Evolutionary conservation across 2,329 filamentous ascomycete species (phyloP).

Genomic region (Lojkania enalia): DNA sequence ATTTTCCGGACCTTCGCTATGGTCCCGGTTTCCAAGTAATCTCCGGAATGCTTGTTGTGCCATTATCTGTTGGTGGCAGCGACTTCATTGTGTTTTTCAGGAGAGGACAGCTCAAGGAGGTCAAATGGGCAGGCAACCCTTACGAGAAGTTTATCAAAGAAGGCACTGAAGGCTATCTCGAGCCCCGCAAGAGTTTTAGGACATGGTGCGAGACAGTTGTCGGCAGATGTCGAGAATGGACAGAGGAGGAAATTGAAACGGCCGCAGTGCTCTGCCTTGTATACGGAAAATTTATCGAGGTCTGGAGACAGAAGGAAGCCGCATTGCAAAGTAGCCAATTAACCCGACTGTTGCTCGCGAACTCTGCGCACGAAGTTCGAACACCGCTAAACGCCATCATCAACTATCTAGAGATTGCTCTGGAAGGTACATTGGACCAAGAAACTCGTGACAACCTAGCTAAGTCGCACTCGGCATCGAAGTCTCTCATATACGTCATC

Average conservation of each 20-base stretch:
- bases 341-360: constrained; percentile 76
- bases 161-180: constrained; percentile 72
- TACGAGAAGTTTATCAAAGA: constrained; percentile 77
- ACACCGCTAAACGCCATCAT: constrained; percentile 93
- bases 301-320: constrained; percentile 89
- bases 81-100: constrained; percentile 94
- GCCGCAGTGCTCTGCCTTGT: constrained; percentile 85
- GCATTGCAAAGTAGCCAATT: constrained; percentile 80
- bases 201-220: constrained; percentile 80
- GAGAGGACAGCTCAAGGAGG: constrained; percentile 73
- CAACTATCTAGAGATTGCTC: constrained; percentile 88
- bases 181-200: constrained; percentile 79
- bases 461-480: constrained; percentile 86
- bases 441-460: constrained; percentile 85
- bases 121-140: constrained; percentile 85
- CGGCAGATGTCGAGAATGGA: constrained; percentile 85
- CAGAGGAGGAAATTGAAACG: constrained; percentile 85
- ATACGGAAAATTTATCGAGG: constrained; percentile 88
- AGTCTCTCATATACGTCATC: constrained; percentile 90
- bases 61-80: constrained; percentile 71
- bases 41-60: constrained; percentile 79
- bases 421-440: constrained; percentile 76
- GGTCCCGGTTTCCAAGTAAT: constrained; percentile 76
- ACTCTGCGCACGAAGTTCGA: constrained; percentile 88
- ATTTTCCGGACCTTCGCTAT: constrained; percentile 82